Evolutionary conservation across 306 rosid species (phyloP), one percentile per base, ranked within the genome.

Genomic region (Prosopis cineraria): DNA sequence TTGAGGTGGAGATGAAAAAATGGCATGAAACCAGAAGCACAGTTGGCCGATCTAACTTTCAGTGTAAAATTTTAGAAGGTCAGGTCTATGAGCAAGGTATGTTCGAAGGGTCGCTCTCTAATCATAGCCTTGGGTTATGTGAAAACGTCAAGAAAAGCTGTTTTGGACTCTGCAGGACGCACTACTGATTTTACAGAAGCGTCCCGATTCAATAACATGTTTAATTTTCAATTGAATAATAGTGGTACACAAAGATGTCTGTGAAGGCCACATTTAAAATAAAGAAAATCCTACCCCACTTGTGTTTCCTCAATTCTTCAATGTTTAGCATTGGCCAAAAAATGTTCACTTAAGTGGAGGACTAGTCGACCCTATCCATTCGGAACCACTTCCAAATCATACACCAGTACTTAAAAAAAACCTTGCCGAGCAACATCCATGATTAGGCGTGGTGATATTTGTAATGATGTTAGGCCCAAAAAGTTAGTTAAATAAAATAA

Each of bases 41-140:
- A 50, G 85, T 68, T 81, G 80, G 75, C 76, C 87, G 76, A 87
- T 88, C 78, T 90, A 81, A 84, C 83, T 89, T 88, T 87, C 81
- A 90, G 86, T 76, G 90, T 59, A 80, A 82, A 70, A 80, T 74
- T 77, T 73, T 80, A 90, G 87, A 45, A 70, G 78, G 83, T 87
- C 69, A 83, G 75, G 75, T 76, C 71, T 78, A 80, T 79, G 72
- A 77, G 71, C 74, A 68, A 50, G 58, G 67, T 62, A 77, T 78
- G 24, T 31, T 31, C 3, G 86, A 88, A 79, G 72, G 84, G 83
- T 84, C 73, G 74, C 82, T 72, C 87, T 87, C 75, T 73, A 78
- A 84, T 86, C 84, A 82, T 83, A 74, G 60, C 79, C 82, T 87
- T 76, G 89, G 85, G 81, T 68, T 71, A 50, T 70, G 87, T 66